Conservation (phyloP, 768 basidiomycete genomes). For the Amanita thiersii region DNA sequence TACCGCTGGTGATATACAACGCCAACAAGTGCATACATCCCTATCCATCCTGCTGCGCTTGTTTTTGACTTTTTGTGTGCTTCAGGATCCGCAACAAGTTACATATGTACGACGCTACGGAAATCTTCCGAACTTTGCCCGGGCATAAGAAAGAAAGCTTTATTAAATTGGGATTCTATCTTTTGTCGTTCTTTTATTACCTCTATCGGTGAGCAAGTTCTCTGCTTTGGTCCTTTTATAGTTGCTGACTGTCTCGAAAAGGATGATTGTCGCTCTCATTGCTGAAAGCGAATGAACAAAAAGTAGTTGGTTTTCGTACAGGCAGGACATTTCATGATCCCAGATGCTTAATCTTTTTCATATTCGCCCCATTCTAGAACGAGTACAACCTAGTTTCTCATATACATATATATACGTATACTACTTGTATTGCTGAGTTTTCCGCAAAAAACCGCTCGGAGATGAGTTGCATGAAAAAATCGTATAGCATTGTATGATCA, state of each 20-base stretch:
- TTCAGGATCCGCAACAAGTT: conserved; percentile 82
- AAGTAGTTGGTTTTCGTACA: background rate
- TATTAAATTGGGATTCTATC: conserved; percentile 90
- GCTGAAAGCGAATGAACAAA: conserved; percentile 57
- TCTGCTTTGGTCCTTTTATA: background rate
- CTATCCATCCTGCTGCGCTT: conserved; percentile 5
- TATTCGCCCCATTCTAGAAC: too few species aligned
- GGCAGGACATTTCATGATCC: background rate
- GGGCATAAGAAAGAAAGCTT: conserved; percentile 96
- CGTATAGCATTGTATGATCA: too few species aligned
- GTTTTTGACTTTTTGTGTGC: conserved; percentile 5
- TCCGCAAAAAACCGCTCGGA: too few species aligned
- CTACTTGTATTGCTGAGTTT: too few species aligned
- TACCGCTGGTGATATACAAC: conserved; percentile 83
- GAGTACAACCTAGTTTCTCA: too few species aligned
- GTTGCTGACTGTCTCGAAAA: conserved; percentile 18
- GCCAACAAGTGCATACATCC: conserved; percentile 86
- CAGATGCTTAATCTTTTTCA: conserved; percentile 2
- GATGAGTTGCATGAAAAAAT: too few species aligned
- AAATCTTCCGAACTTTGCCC: conserved; percentile 93
- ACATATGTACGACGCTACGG: conserved; percentile 99
- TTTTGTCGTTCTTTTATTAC: conserved; percentile 88
- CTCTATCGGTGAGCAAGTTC: conserved; percentile 64
- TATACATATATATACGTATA: too few species aligned
- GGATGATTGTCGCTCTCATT: conserved; percentile 85